A percentile compares a stretch with the other conserved stretches of the same genome.
phyloP scores from a whole-genome alignment of 805 yeast genomes.

The Kodamaea kaohsiungensis region DNA sequence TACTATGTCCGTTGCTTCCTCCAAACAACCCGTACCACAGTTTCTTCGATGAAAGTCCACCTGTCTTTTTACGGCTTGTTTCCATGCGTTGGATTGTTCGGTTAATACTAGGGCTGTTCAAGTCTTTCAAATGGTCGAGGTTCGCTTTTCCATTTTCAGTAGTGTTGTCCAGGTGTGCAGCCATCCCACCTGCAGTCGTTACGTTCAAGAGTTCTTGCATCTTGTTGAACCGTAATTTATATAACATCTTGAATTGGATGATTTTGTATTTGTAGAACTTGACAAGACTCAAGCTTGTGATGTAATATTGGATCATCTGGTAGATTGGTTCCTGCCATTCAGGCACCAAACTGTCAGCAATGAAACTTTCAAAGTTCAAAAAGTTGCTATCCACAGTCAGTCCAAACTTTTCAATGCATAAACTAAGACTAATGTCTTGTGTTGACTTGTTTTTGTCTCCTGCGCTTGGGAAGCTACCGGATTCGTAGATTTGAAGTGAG shows the following conservation, averaged over 20 bases:
- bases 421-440: constrained; percentile 26
- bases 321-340: constrained; percentile 53
- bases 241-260: constrained; percentile 45
- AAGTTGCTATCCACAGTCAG: constrained; percentile 52
- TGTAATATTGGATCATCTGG: constrained; percentile 47
- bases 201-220: constrained; percentile 37
- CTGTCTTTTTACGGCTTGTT: constrained; percentile 19
- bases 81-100: constrained; percentile 36
- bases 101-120: constrained; percentile 41
- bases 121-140: constrained; percentile 30
- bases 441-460: constrained; percentile 3
- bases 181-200: constrained; percentile 14
- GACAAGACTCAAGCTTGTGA: constrained; percentile 45
- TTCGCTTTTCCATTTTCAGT: not conserved
- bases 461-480: constrained; percentile 10
- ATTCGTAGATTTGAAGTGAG: constrained; percentile 43
- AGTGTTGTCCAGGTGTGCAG: constrained; percentile 2
- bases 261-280: constrained; percentile 54
- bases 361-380: constrained; percentile 48
- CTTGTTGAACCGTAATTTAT: constrained; percentile 40
- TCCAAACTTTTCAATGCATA: constrained; percentile 51
- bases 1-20: constrained; percentile 35
- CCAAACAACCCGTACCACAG: constrained; percentile 49
- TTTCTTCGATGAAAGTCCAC: constrained; percentile 23
- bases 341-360: constrained; percentile 36